Conservation (phyloP, 1,139 yeast genomes). For the Yamadazyma songkhlaensis region DNA sequence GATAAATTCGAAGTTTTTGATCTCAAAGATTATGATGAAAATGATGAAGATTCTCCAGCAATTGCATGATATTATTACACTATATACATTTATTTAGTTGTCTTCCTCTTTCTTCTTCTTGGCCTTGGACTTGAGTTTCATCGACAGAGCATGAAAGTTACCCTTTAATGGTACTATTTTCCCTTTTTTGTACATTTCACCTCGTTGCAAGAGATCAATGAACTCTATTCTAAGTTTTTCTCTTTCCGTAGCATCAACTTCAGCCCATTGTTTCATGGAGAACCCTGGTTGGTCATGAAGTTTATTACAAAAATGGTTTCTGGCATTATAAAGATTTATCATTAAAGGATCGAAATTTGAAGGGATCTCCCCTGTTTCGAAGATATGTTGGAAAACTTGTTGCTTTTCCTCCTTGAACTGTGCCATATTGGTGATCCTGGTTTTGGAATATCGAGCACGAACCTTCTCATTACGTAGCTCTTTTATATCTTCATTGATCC, state of each 20-base stretch:
- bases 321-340: constrained; percentile 30
- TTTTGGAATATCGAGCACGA: neutral
- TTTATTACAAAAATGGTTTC: constrained; percentile 26
- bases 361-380: constrained; percentile 10
- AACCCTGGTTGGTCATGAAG: neutral
- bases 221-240: constrained; percentile 20
- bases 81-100: no score
- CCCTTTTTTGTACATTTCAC: constrained; percentile 32
- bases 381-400: neutral
- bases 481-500: neutral
- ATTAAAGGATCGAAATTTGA: constrained; percentile 10
- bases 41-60: constrained; percentile 31
- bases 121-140: neutral
- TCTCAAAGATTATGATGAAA: constrained; percentile 18
- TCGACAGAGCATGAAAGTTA: constrained; percentile 6
- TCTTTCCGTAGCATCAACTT: constrained; percentile 8
- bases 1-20: constrained; percentile 23
- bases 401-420: neutral
- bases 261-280: neutral
- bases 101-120: neutral
- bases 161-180: constrained; percentile 15
- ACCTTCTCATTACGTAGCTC: constrained; percentile 1
- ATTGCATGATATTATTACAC: constrained; percentile 12
- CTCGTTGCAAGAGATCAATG: constrained; percentile 23
- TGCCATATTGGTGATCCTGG: neutral